Conservation (phyloP, 106 monocot genomes). For the Hemerocallis citrina region DNA sequence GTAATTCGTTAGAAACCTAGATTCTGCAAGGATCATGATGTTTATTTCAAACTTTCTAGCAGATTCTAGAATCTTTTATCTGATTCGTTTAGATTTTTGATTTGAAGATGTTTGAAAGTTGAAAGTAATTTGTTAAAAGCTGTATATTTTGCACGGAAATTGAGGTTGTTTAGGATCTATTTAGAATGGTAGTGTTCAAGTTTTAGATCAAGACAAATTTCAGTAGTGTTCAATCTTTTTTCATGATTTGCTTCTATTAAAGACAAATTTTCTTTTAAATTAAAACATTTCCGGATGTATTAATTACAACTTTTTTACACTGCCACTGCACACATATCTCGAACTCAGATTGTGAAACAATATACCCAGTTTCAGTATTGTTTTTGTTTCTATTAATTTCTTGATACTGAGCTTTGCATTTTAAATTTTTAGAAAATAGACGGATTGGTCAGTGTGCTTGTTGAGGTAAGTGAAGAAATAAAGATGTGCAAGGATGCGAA, state of each 20-base stretch:
- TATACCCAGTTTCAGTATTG: not conserved
- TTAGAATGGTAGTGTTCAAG: no score
- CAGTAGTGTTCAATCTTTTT: no score
- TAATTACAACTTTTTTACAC: not conserved
- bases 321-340: no score
- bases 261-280: not conserved
- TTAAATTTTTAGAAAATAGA: slow-evolving; percentile 19
- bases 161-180: no score
- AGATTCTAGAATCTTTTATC: not conserved
- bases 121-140: no score
- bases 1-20: no score
- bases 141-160: no score
- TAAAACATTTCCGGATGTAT: not conserved
- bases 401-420: not conserved
- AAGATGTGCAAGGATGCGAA: slow-evolving; percentile 50
- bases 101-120: no score
- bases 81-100: no score
- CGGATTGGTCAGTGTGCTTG: slow-evolving; percentile 36
- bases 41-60: no score
- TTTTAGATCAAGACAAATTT: no score
- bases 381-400: not conserved
- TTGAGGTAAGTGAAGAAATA: slow-evolving; percentile 36
- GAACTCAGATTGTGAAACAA: not conserved
- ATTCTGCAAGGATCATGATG: no score
- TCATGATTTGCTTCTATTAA: not conserved